These are phyloP conservation scores for Plectosphaerella plurivora DNA, from an alignment of 2,329 filamentous ascomycete genomes.

Conservation along the genomic window DNA sequence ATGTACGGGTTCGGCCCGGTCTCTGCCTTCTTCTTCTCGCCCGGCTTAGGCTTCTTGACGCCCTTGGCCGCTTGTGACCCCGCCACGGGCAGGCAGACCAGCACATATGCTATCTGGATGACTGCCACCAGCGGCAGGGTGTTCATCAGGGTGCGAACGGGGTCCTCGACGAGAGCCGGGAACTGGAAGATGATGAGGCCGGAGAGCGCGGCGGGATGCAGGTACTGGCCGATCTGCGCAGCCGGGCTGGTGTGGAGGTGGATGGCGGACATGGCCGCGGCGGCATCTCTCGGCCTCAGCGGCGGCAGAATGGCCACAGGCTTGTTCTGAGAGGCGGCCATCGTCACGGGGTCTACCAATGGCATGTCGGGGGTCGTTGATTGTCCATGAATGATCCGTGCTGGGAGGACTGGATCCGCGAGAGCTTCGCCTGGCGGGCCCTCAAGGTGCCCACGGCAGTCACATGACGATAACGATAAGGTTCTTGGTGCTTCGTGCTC, in stretches of 20 bases:
- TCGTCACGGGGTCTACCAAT: slow-evolving; percentile 29
- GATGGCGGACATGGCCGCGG: slow-evolving; percentile 28
- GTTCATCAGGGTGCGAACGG: slow-evolving; percentile 57
- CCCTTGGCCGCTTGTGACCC: slow-evolving; percentile 36
- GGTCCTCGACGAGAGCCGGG: slow-evolving; percentile 62
- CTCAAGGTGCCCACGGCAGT: slow-evolving; percentile 3
- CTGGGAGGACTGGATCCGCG: background rate
- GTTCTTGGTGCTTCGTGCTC: background rate
- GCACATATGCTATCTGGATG: slow-evolving; percentile 60
- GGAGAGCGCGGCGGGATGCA: slow-evolving; percentile 65
- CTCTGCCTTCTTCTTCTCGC: slow-evolving; percentile 49
- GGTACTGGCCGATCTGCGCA: slow-evolving; percentile 52
- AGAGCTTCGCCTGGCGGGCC: background rate
- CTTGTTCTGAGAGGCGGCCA: slow-evolving; percentile 28
- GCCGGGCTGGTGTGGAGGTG: slow-evolving; percentile 29
- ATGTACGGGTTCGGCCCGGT: slow-evolving; percentile 38
- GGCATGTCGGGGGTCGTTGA: slow-evolving; percentile 19
- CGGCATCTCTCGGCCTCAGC: slow-evolving; percentile 20
- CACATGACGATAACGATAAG: slow-evolving; percentile 15
- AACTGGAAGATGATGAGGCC: slow-evolving; percentile 62
- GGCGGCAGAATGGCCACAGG: slow-evolving; percentile 20
- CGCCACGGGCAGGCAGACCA: slow-evolving; percentile 60
- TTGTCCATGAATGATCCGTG: background rate
- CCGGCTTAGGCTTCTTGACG: slow-evolving; percentile 46
- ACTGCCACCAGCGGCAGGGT: slow-evolving; percentile 58